phyloP scores from a whole-genome alignment of 73 alveolate genomes.

The Symbiodinium natans region DNA sequence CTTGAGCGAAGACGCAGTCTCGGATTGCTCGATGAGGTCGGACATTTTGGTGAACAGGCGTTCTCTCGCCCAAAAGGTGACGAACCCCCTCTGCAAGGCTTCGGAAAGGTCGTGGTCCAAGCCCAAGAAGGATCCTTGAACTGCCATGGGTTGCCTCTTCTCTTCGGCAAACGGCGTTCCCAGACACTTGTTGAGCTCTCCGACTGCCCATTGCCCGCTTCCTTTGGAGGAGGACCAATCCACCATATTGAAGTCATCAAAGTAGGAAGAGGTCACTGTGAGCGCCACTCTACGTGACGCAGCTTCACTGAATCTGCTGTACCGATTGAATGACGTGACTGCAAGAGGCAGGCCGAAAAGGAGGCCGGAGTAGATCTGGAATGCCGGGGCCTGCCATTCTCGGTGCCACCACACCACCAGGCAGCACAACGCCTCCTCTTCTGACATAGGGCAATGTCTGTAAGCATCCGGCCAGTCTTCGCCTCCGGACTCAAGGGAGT shows the following conservation, averaged over 20 bases:
- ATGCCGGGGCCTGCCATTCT: neutral
- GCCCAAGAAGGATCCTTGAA: neutral
- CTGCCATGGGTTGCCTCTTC: neutral
- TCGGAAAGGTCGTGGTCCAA: neutral
- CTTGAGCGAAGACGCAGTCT: no score
- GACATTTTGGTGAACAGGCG: neutral
- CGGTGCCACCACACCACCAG: neutral
- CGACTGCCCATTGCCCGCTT: neutral
- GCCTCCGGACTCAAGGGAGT: no score
- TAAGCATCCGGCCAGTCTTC: no score
- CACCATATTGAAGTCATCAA: slow-evolving; percentile 3
- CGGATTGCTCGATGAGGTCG: neutral
- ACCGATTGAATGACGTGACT: no score
- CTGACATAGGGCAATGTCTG: no score
- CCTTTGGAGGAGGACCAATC: neutral
- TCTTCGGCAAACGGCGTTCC: slow-evolving; percentile 12
- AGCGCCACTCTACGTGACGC: no score
- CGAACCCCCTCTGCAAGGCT: neutral
- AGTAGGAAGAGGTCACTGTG: neutral
- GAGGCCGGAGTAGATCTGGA: neutral
- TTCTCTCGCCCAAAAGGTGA: neutral
- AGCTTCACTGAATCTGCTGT: no score
- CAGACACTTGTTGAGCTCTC: neutral
- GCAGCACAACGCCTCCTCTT: no score
- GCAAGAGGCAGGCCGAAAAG: neutral